These are phyloP conservation scores for Penicillium psychrosexuale DNA, from an alignment of 2,329 filamentous ascomycete genomes.

Conservation along the genomic window DNA sequence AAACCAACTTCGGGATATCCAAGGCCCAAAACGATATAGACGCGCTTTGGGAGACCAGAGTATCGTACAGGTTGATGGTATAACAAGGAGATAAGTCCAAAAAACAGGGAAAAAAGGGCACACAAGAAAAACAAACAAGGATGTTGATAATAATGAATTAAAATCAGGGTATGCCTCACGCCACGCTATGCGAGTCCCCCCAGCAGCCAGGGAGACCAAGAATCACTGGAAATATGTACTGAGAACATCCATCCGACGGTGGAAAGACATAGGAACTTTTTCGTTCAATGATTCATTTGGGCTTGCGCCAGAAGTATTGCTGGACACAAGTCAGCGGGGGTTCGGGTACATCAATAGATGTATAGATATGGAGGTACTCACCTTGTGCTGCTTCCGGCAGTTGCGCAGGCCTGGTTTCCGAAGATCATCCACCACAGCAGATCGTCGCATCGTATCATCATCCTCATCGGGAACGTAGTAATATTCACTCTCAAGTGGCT, in stretches of 20 bases:
- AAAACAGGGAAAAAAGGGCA: no score
- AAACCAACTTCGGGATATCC: not conserved
- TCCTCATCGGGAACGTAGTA: slow-evolving; percentile 93
- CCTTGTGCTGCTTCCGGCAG: slow-evolving; percentile 96
- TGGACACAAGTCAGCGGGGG: slow-evolving; percentile 34
- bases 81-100: slow-evolving; percentile 5
- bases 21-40: slow-evolving; percentile 47
- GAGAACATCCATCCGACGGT: slow-evolving; percentile 21
- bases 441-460: slow-evolving; percentile 69
- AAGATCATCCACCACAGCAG: slow-evolving; percentile 80
- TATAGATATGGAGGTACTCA: slow-evolving; percentile 46
- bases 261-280: slow-evolving; percentile 6
- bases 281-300: slow-evolving; percentile 42
- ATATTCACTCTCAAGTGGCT: slow-evolving; percentile 90
- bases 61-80: slow-evolving; percentile 14
- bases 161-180: slow-evolving; percentile 41
- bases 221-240: slow-evolving; percentile 37
- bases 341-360: slow-evolving; percentile 1
- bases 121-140: slow-evolving; percentile 11
- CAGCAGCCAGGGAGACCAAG: slow-evolving; percentile 24
- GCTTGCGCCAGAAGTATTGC: slow-evolving; percentile 72
- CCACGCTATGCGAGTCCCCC: slow-evolving; percentile 43
- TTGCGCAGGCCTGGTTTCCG: slow-evolving; percentile 83
- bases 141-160: slow-evolving; percentile 25
- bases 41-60: not conserved